Conservation (phyloP, 192 early-diverging fungal species). For the Spinellus fusiger region DNA sequence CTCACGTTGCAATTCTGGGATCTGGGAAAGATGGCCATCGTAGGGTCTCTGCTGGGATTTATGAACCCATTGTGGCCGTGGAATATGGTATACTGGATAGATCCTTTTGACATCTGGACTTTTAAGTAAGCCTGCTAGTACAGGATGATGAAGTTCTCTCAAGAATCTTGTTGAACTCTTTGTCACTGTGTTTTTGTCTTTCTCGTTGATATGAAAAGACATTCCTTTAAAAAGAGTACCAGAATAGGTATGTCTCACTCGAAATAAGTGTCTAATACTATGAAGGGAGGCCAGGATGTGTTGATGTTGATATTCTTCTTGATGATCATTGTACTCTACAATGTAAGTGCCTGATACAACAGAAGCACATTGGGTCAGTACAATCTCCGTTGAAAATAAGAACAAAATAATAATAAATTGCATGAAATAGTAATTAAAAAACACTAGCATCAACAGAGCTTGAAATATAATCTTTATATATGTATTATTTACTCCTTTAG, state of each 20-base stretch:
- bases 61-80: constrained; percentile 6
- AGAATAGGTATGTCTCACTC: constrained; percentile 10
- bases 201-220: neutral
- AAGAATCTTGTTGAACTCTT: neutral
- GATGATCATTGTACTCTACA: constrained; percentile 9
- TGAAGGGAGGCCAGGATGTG: neutral
- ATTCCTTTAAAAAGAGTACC: constrained; percentile 3
- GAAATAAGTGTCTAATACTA: neutral
- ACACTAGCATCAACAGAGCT: neutral
- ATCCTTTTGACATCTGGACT: constrained; percentile 14
- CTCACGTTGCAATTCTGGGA: constrained; percentile 37
- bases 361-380: neutral
- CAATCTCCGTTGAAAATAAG: neutral
- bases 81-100: constrained; percentile 19
- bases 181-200: neutral
- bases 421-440: neutral
- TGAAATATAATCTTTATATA: neutral
- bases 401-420: neutral
- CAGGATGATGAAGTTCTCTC: neutral
- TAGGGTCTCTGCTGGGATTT: constrained; percentile 4
- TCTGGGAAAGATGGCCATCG: constrained; percentile 37
- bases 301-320: neutral
- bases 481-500: neutral
- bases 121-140: neutral
- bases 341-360: constrained; percentile 15